Percentiles rank a stretch among this genome's conserved stretches.
Evolutionary conservation across 2,329 filamentous ascomycete genomes (phyloP).

Genomic region (Arachnopeziza araneosa): DNA sequence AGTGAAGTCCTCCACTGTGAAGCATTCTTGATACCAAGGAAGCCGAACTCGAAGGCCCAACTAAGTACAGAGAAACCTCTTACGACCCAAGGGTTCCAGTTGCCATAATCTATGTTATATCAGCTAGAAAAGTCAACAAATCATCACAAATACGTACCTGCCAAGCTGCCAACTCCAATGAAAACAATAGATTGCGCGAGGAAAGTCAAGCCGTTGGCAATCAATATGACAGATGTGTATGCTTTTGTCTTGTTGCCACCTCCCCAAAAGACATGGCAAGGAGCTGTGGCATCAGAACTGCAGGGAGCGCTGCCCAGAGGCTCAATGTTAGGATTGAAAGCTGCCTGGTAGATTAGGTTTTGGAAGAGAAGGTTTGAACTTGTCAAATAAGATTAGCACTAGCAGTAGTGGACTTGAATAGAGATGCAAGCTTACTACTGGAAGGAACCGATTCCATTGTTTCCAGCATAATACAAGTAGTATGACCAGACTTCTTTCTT

Average conservation of each 20-base stretch:
- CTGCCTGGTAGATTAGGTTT: constrained; percentile 29
- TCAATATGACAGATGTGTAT: constrained; percentile 45
- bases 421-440: constrained; percentile 23
- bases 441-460: constrained; percentile 29
- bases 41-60: constrained; percentile 35
- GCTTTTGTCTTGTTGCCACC: constrained; percentile 43
- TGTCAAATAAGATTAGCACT: neutral
- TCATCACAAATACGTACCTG: constrained; percentile 22
- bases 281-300: constrained; percentile 20
- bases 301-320: constrained; percentile 26
- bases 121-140: constrained; percentile 24
- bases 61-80: constrained; percentile 55
- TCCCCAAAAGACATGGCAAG: constrained; percentile 24
- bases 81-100: constrained; percentile 57
- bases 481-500: constrained; percentile 27
- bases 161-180: constrained; percentile 39
- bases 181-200: constrained; percentile 54
- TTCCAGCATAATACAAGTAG: constrained; percentile 28
- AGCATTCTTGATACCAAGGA: constrained; percentile 23
- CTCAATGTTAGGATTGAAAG: constrained; percentile 27
- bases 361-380: constrained; percentile 30
- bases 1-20: neutral
- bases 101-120: constrained; percentile 53
- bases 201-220: constrained; percentile 62
- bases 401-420: too few relatives aligned